These are phyloP conservation scores for Colletotrichum theobromicola DNA, from an alignment of 2,329 filamentous ascomycete species.

Conservation along the genomic window DNA sequence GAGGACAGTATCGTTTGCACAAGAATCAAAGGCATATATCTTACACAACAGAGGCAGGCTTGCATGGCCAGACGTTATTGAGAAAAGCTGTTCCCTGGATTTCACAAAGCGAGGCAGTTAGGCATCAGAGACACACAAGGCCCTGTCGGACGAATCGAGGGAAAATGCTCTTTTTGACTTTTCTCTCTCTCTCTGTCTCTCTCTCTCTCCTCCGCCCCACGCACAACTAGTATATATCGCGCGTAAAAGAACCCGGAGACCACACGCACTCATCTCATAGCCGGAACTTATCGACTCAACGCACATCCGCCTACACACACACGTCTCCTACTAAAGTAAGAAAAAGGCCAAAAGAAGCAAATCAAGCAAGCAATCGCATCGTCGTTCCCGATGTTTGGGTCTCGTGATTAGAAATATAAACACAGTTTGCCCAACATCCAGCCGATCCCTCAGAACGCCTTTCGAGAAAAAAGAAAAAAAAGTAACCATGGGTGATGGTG, in stretches of 20 bases:
- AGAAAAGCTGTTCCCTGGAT: too few relatives aligned
- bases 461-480: neutral
- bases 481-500: neutral
- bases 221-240: neutral
- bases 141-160: neutral
- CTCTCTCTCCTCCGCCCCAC: neutral
- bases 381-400: neutral
- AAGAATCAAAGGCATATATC: neutral
- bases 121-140: neutral
- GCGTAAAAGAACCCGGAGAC: neutral
- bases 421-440: neutral
- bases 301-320: too few relatives aligned
- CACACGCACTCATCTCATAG: neutral
- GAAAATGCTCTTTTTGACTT: neutral
- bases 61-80: too few relatives aligned
- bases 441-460: neutral
- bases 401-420: neutral
- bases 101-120: neutral
- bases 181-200: neutral
- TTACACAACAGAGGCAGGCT: too few relatives aligned
- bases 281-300: neutral
- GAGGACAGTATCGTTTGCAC: neutral
- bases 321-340: neutral
- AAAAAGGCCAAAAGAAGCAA: neutral
- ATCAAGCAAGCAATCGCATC: neutral